Base-by-base conservation (phyloP, 169 alveolate genomes). In the Theileria sp. region DNA sequence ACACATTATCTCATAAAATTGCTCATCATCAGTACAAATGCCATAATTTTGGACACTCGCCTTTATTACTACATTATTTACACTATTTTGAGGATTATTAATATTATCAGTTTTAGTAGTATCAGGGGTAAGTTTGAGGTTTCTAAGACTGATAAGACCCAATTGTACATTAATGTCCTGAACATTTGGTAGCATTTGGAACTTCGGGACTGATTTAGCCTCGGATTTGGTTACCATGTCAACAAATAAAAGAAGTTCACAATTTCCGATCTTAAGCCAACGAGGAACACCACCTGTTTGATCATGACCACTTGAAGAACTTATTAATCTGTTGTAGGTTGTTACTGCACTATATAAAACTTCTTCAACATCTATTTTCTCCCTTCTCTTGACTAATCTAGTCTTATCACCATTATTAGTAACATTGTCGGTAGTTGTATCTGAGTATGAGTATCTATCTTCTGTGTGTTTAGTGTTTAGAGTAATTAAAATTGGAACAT, bases 231-330 rank as follows among this genome's bases (percentile, higher is more conserved):
- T 86, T 28, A 94, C 92, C 28, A 95, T 81, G 73, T 95, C 97
- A 56, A 92, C 80, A 77, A 88, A 88, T 26, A 95, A 51, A 19
- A 94, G 86, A 30, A 95, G 86, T 71, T 88, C 94, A 8, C 95
- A 86, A 25, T 97, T 95, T 54, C 92, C 92, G 28, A 95, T 86
- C 77, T 92, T 79, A 28, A 95, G 79, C 98, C 98, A 95, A 50
- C 85, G 77, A 0, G 98, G 98, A 34, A 82, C 88, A 19, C 86
- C 80, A 26, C 83, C 92, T 19, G 75, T 84, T 17, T 60, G 71
- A 21, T 79, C 88, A 44, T 68, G 78, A 36, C 77, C 75, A 8
- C 66, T 83, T 8, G 92, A 82, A 30, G 82, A 79, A 15, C 67
- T 68, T 49, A 91, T 76, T 21, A 74, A 77, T 54, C 78, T 77